Conservation (phyloP, 1,284 basidiomycete genomes). For the Ustilago shanxiensis region DNA sequence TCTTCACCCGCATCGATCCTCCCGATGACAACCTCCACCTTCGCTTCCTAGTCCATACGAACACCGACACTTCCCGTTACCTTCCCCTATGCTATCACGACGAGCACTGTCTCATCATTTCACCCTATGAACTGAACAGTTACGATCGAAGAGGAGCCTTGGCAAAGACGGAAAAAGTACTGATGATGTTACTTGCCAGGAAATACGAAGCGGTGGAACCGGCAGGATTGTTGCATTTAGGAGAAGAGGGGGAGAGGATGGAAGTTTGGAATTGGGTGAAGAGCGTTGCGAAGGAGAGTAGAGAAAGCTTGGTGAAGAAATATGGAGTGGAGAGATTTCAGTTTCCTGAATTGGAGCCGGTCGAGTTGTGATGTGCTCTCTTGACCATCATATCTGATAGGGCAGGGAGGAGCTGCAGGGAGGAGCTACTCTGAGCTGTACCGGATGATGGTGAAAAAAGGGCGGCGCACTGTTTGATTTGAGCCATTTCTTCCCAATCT, state of each 20-base stretch:
- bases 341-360: not conserved
- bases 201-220: not conserved
- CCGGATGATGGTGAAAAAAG: not conserved
- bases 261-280: conserved; percentile 9
- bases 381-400: too few relatives aligned
- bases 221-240: not conserved
- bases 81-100: not conserved
- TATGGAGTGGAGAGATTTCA: not conserved
- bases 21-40: not conserved
- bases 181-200: conserved; percentile 12
- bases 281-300: conserved; percentile 2
- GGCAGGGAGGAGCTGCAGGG: too few relatives aligned
- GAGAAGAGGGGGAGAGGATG: not conserved
- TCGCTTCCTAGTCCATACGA: not conserved
- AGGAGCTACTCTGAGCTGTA: too few relatives aligned
- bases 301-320: not conserved
- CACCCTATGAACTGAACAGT: not conserved
- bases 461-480: conserved; percentile 6
- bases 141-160: not conserved
- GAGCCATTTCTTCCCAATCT: not conserved
- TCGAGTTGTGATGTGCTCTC: not conserved
- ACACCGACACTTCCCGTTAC: not conserved
- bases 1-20: not conserved
- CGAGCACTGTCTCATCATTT: not conserved
- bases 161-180: not conserved